These are phyloP conservation scores for Fusarium sp. DNA, from an alignment of 2,329 filamentous ascomycete genomes.

Conservation along the genomic window DNA sequence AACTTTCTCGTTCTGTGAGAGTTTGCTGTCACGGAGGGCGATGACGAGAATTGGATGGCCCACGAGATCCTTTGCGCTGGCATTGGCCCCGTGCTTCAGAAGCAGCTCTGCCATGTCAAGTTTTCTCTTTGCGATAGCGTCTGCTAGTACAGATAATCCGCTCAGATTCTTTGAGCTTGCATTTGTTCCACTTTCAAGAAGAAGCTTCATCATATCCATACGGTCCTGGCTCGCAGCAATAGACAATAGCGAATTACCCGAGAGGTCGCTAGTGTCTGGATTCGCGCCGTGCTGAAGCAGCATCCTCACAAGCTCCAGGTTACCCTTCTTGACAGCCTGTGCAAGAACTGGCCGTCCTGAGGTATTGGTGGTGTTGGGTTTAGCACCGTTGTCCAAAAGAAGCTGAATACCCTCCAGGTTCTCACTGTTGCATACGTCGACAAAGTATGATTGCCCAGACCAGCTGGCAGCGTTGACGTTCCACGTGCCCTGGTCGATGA, in stretches of 20 bases:
- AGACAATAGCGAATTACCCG: constrained; percentile 45
- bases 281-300: constrained; percentile 52
- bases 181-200: constrained; percentile 51
- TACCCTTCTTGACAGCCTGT: constrained; percentile 42
- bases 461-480: constrained; percentile 45
- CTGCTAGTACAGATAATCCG: constrained; percentile 49
- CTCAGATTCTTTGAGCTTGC: constrained; percentile 43
- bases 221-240: constrained; percentile 44
- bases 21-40: constrained; percentile 43
- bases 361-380: constrained; percentile 40
- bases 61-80: constrained; percentile 46
- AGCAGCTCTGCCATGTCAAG: constrained; percentile 48
- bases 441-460: constrained; percentile 46
- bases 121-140: constrained; percentile 47
- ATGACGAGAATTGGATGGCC: constrained; percentile 48
- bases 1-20: constrained; percentile 41
- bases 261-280: constrained; percentile 43
- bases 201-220: constrained; percentile 47
- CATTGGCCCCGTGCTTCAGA: constrained; percentile 48
- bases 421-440: constrained; percentile 42
- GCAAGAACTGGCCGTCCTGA: constrained; percentile 45
- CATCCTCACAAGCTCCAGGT: constrained; percentile 44
- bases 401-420: constrained; percentile 44
- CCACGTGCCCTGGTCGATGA: constrained; percentile 46
- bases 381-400: constrained; percentile 47